Base-by-base conservation (phyloP, 495 filamentous ascomycete species). In the Evernia prunastri region DNA sequence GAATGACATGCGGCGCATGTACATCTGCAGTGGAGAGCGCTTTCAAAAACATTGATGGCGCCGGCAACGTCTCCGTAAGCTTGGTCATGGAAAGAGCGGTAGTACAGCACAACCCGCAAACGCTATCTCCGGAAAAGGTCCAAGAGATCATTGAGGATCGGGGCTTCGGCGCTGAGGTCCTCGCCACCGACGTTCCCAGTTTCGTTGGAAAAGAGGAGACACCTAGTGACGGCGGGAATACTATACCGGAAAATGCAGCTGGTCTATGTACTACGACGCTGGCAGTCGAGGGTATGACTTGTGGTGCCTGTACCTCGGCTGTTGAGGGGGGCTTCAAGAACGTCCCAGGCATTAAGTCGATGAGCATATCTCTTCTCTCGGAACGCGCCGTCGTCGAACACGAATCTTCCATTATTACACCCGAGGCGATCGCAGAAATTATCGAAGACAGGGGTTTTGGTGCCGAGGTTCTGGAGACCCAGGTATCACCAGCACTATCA, bases 261-360 rank as follows among this genome's bases (percentile, higher is more conserved):
- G 18, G n/a, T 42, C 25, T 59, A 56, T 86, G 86, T 12, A 86
- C 82, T 7, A 97, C 92, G 13, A 98, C 90, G 0, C 76, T 97
- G 51, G 87, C 90, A 23, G 86, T 97, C n/a, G 89, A 92, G 67
- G 94, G 94, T 33, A 98, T 98, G 94, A 97, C 94, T 10, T 97
- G 93, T 71, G 92, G 92, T 51, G 91, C 93, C 40, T 98, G 93
- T 71, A 96, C 92, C 11, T 89, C 91, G 58, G 90, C 92, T 1
- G 84, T 98, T 25, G 91, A 97, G 74, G 83, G 87, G 56, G 89
- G 86, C 13, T 89, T 96, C 76, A 85, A 81, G 63, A 76, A 81
- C 58, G 78, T 94, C 15, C 71, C 83, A 3, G 95, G 94, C 5
- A 80, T 98, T 13, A 82, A 82, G 47, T 85, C 88, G 65, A 94